phyloP scores from a whole-genome alignment of 1,284 basidiomycete species.

The Sporisorium reilianum region DNA sequence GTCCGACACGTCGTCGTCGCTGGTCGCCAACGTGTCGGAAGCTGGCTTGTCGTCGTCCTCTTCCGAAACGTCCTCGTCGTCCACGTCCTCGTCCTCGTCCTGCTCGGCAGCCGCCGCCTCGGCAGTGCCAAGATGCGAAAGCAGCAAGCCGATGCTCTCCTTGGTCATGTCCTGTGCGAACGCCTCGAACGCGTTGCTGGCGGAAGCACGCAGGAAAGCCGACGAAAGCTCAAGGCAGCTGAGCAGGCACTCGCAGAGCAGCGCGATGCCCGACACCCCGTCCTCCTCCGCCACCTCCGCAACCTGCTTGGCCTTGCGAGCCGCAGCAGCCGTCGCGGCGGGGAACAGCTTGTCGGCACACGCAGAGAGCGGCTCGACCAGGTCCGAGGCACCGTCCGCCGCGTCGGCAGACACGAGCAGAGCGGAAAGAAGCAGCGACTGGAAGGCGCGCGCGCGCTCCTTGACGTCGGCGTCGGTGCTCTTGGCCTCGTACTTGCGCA shows the following conservation, averaged over 20 bases:
- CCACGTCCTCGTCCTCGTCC: constrained; percentile 34
- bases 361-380: constrained; percentile 64
- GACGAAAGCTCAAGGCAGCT: constrained; percentile 88
- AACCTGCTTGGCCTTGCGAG: constrained; percentile 62
- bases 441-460: constrained; percentile 52
- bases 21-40: constrained; percentile 51
- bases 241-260: constrained; percentile 87
- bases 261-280: constrained; percentile 78
- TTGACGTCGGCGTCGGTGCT: constrained; percentile 20
- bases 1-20: constrained; percentile 71
- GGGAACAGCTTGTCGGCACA: constrained; percentile 59
- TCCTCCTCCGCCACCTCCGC: constrained; percentile 66
- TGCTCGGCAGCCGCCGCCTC: constrained; percentile 29
- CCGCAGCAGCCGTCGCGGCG: constrained; percentile 9
- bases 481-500: constrained; percentile 49
- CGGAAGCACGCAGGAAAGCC: constrained; percentile 82
- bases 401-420: constrained; percentile 70
- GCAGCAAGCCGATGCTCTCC: constrained; percentile 83
- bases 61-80: constrained; percentile 33
- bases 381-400: constrained; percentile 69
- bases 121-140: constrained; percentile 68
- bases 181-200: constrained; percentile 83
- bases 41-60: constrained; percentile 19
- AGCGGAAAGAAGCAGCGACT: constrained; percentile 54
- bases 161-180: constrained; percentile 79